Conservation (phyloP, 495 filamentous ascomycete genomes). For the Opeltia flavorubescens region DNA sequence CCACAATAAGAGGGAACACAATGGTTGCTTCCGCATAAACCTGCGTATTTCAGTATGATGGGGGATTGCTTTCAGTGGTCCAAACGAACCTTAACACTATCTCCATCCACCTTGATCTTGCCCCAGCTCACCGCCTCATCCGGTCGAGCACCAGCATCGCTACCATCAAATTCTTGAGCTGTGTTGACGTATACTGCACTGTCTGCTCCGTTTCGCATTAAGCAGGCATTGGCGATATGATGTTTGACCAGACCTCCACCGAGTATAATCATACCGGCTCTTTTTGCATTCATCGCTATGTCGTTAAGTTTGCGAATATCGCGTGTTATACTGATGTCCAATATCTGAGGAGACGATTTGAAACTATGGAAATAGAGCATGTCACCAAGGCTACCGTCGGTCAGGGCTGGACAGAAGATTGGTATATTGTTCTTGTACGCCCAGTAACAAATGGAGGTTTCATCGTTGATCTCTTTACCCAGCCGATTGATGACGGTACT, state of each 20-base stretch:
- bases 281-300: constrained; percentile 66
- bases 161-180: constrained; percentile 90
- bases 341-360: constrained; percentile 60
- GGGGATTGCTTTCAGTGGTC: background rate
- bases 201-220: constrained; percentile 96
- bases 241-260: constrained; percentile 92
- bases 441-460: constrained; percentile 85
- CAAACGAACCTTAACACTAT: constrained; percentile 63
- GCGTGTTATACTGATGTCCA: constrained; percentile 76
- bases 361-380: constrained; percentile 98
- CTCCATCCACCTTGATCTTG: constrained; percentile 79
- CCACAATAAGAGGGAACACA: constrained; percentile 87
- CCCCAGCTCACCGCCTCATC: constrained; percentile 98
- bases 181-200: constrained; percentile 96
- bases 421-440: constrained; percentile 87
- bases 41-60: constrained; percentile 20
- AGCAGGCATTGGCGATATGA: constrained; percentile 89
- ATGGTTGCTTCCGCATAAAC: constrained; percentile 89
- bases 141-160: constrained; percentile 87
- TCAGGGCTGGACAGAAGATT: constrained; percentile 90
- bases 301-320: constrained; percentile 85
- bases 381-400: constrained; percentile 86
- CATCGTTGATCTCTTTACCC: constrained; percentile 83
- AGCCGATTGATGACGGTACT: constrained; percentile 73
- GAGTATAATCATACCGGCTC: constrained; percentile 85